A percentile compares a stretch with the other conserved stretches of the same genome.
Conservation (phyloP, 805 yeast species). For the Kazachstania viticola region DNA sequence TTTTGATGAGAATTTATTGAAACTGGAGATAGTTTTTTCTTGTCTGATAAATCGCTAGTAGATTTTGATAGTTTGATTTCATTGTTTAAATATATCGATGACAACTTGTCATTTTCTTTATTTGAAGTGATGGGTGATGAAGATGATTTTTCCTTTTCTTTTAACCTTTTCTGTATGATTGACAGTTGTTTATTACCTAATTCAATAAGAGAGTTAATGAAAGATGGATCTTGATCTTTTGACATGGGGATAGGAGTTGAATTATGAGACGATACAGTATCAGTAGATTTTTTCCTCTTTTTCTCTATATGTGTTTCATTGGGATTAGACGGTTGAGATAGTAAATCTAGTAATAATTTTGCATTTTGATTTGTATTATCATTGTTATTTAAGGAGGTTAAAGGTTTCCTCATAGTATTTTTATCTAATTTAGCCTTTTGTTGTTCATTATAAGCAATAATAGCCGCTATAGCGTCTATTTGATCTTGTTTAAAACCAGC, state of each 20-base stretch:
- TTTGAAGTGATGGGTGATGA: too few relatives aligned
- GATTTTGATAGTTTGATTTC: neutral
- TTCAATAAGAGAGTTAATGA: slow-evolving; percentile 4
- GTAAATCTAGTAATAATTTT: neutral
- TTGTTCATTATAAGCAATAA: slow-evolving; percentile 57
- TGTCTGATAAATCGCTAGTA: neutral
- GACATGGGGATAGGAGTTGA: neutral
- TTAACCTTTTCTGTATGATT: slow-evolving; percentile 83
- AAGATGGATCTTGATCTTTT: neutral
- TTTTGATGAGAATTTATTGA: slow-evolving; percentile 28
- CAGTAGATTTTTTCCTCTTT: neutral
- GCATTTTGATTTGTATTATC: neutral
- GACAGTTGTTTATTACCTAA: slow-evolving; percentile 3
- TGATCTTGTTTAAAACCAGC: slow-evolving; percentile 61
- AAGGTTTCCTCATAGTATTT: neutral
- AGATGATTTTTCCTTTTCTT: slow-evolving; percentile 53
- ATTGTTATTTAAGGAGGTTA: neutral
- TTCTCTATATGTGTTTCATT: neutral
- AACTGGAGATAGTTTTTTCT: slow-evolving; percentile 30
- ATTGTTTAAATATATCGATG: too few relatives aligned
- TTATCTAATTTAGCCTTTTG: slow-evolving; percentile 7
- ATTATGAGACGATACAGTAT: too few relatives aligned
- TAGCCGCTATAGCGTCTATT: slow-evolving; percentile 59
- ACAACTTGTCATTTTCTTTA: neutral
- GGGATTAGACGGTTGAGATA: neutral